Percentiles rank a stretch among this genome's conserved stretches.
These are phyloP conservation scores for Alternaria angustiovoidea DNA, from an alignment of 2,329 filamentous ascomycete species.

Conservation along the genomic window DNA sequence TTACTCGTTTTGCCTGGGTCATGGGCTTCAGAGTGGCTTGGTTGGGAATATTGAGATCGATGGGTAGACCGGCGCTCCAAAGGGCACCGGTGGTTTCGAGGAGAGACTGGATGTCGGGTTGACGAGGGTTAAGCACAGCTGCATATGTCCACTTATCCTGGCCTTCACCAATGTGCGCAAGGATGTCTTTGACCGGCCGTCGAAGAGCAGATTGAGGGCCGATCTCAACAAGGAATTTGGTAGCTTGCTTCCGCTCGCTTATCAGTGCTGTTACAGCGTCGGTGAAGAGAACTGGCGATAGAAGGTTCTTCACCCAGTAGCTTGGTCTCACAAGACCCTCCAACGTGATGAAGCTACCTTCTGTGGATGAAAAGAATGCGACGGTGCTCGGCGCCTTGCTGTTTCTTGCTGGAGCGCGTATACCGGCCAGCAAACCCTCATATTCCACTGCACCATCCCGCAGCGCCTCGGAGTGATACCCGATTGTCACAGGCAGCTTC, in stretches of 20 bases:
- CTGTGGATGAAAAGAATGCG: constrained; percentile 8
- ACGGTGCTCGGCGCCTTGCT: neutral
- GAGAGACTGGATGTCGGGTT: neutral
- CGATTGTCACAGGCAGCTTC: constrained; percentile 53
- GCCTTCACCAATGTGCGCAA: constrained; percentile 6
- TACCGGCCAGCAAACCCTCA: neutral
- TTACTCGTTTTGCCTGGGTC: constrained; percentile 5
- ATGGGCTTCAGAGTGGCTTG: constrained; percentile 12
- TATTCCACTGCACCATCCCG: constrained; percentile 6
- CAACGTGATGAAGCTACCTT: constrained; percentile 4
- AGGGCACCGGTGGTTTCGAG: constrained; percentile 9
- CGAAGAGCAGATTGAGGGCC: constrained; percentile 19
- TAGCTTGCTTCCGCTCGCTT: constrained; percentile 3
- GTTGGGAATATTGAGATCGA: constrained; percentile 11
- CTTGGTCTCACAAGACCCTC: neutral
- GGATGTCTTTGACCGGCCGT: constrained; percentile 13
- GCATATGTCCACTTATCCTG: constrained; percentile 14
- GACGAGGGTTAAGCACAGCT: constrained; percentile 5
- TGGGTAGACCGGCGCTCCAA: constrained; percentile 9
- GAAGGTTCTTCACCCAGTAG: constrained; percentile 17
- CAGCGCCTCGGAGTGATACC: constrained; percentile 51
- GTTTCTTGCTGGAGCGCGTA: neutral
- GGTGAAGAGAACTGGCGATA: constrained; percentile 12
- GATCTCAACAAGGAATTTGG: constrained; percentile 17
- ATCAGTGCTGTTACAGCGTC: constrained; percentile 7